Conservation (phyloP, 495 filamentous ascomycete genomes). For the Penicillium fimorum region DNA sequence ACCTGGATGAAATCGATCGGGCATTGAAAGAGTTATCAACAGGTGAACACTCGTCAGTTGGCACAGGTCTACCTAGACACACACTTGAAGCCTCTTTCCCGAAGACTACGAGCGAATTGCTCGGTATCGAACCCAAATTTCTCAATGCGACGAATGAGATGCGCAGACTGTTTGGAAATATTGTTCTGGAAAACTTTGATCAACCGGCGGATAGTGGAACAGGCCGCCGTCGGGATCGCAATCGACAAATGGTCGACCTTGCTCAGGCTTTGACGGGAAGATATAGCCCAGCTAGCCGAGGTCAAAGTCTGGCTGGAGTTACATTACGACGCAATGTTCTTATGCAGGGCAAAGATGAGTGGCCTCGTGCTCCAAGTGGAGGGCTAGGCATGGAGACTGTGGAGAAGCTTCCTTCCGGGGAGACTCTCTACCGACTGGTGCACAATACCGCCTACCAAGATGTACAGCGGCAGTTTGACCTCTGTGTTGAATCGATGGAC, state of each 20-base stretch:
- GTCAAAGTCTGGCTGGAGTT: conserved; percentile 64
- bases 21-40: conserved; percentile 65
- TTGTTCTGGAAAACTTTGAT: conserved; percentile 64
- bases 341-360: conserved; percentile 85
- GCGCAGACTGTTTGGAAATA: conserved; percentile 84
- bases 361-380: conserved; percentile 77
- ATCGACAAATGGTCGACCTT: conserved; percentile 60
- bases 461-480: conserved; percentile 72
- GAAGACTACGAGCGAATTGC: conserved; percentile 51
- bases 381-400: conserved; percentile 82
- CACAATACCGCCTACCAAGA: conserved; percentile 76
- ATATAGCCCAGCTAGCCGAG: conserved; percentile 54
- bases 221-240: conserved; percentile 52
- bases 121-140: conserved; percentile 72
- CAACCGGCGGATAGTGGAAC: conserved; percentile 53
- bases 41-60: conserved; percentile 18
- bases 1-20: conserved; percentile 78
- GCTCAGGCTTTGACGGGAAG: conserved; percentile 66
- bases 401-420: conserved; percentile 52
- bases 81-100: conserved; percentile 46
- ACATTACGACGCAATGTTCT: conserved; percentile 75
- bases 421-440: conserved; percentile 62
- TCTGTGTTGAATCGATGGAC: conserved; percentile 77
- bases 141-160: conserved; percentile 92
- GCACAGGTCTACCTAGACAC: conserved; percentile 22